phyloP scores from a whole-genome alignment of 225 moss, liverwort and hornwort species.

The Bryoerythrophyllum caledonicum region DNA sequence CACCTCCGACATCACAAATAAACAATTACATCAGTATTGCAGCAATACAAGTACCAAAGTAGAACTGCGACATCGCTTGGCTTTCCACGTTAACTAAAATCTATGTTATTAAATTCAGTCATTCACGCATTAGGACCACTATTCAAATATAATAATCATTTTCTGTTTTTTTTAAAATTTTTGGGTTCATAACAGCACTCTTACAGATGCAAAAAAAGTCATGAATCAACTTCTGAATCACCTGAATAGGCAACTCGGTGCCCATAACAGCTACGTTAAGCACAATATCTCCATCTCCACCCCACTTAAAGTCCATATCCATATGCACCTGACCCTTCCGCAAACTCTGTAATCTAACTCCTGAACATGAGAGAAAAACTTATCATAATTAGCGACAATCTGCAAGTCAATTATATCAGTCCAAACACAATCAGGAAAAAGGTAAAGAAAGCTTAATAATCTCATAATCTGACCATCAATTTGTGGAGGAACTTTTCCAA shows the following conservation, averaged over 20 bases:
- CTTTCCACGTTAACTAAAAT: not conserved
- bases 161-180: not conserved
- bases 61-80: not conserved
- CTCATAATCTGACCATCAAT: no score
- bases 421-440: no score
- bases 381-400: no score
- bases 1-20: not conserved
- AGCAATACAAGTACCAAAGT: slow-evolving; percentile 3
- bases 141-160: not conserved
- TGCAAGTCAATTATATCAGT: no score
- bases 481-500: slow-evolving; percentile 83
- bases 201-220: not conserved
- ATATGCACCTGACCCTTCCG: slow-evolving; percentile 69
- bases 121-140: not conserved
- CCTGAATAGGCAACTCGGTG: slow-evolving; percentile 83
- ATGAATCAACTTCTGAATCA: slow-evolving; percentile 27
- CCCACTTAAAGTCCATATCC: slow-evolving; percentile 92
- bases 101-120: not conserved
- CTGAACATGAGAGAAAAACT: slow-evolving; percentile 33
- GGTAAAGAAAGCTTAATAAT: no score
- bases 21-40: not conserved
- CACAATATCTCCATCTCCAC: slow-evolving; percentile 81
- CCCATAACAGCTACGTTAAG: slow-evolving; percentile 74
- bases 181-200: not conserved
- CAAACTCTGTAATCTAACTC: slow-evolving; percentile 64